Evolutionary conservation across 2,329 filamentous ascomycete species (phyloP).

Genomic region (Epichloe uncinata): DNA sequence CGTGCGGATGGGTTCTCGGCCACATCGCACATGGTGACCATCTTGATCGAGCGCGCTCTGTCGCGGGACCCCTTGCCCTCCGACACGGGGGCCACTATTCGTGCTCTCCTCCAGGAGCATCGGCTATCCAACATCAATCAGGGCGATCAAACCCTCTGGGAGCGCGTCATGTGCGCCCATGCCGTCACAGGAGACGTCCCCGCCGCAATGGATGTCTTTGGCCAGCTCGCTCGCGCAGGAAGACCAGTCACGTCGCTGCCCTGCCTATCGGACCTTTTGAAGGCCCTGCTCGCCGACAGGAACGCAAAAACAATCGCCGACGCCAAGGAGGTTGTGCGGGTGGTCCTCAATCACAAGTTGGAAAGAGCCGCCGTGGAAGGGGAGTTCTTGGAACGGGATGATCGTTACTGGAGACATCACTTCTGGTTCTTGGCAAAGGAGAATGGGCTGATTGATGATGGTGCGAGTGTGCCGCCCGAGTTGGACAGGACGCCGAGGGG

Average conservation of each 20-base stretch:
- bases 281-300: slow-evolving; percentile 14
- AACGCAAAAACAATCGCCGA: slow-evolving; percentile 12
- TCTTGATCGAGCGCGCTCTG: slow-evolving; percentile 57
- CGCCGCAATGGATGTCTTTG: slow-evolving; percentile 36
- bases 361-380: slow-evolving; percentile 10
- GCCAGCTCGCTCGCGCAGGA: slow-evolving; percentile 25
- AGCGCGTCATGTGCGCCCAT: slow-evolving; percentile 56
- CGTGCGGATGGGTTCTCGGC: slow-evolving; percentile 34
- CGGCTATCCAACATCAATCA: slow-evolving; percentile 23
- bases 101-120: slow-evolving; percentile 44
- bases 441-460: slow-evolving; percentile 23
- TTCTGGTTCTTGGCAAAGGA: slow-evolving; percentile 36
- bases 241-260: slow-evolving; percentile 28
- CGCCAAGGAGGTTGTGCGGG: slow-evolving; percentile 20
- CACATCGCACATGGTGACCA: slow-evolving; percentile 58
- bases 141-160: slow-evolving; percentile 53
- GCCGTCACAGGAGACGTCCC: slow-evolving; percentile 36
- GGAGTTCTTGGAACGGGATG: slow-evolving; percentile 5
- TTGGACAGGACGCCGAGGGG: slow-evolving; percentile 8
- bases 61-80: slow-evolving; percentile 43
- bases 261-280: slow-evolving; percentile 31
- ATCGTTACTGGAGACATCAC: slow-evolving; percentile 32
- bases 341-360: slow-evolving; percentile 17
- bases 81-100: slow-evolving; percentile 30
- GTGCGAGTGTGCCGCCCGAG: slow-evolving; percentile 10